These are phyloP conservation scores for Acanthamoeba castellanii DNA, from an alignment of 208 protist species.

Conservation along the genomic window DNA sequence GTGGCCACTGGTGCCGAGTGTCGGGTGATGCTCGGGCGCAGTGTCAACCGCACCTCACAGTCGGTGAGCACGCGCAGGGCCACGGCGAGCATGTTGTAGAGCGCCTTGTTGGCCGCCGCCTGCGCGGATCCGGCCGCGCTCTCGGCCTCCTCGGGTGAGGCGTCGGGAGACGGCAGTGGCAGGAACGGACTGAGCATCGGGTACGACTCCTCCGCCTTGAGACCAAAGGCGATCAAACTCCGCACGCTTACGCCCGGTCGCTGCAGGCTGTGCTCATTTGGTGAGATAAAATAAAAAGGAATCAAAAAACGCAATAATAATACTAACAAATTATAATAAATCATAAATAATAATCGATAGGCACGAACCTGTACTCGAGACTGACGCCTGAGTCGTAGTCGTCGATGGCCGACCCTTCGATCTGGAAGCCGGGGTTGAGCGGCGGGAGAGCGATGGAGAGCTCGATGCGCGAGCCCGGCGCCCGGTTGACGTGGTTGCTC, in stretches of 20 bases:
- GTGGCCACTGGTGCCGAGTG: not conserved
- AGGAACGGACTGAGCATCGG: constrained; percentile 49
- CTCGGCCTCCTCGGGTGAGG: constrained; percentile 30
- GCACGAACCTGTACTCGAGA: constrained; percentile 30
- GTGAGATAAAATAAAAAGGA: not conserved
- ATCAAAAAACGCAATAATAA: not conserved
- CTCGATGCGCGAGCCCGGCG: constrained; percentile 43
- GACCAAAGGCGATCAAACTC: constrained; percentile 68
- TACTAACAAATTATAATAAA: not conserved
- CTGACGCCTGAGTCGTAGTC: constrained; percentile 38
- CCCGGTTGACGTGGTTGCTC: constrained; percentile 45
- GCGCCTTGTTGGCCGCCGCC: constrained; percentile 27
- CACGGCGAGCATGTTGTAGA: constrained; percentile 69
- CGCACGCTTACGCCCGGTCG: constrained; percentile 58
- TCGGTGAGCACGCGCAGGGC: constrained; percentile 54
- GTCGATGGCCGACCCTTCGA: not conserved
- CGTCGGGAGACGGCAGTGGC: constrained; percentile 25
- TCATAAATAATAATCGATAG: too few relatives aligned
- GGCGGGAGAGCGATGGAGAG: constrained; percentile 48
- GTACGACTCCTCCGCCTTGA: constrained; percentile 40
- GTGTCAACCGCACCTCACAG: not conserved
- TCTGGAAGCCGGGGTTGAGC: constrained; percentile 55
- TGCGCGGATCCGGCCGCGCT: not conserved
- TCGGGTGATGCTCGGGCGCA: not conserved
- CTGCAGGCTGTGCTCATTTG: not conserved